Conservation (phyloP, 106 monocot genomes). For the Acorus calamus region DNA sequence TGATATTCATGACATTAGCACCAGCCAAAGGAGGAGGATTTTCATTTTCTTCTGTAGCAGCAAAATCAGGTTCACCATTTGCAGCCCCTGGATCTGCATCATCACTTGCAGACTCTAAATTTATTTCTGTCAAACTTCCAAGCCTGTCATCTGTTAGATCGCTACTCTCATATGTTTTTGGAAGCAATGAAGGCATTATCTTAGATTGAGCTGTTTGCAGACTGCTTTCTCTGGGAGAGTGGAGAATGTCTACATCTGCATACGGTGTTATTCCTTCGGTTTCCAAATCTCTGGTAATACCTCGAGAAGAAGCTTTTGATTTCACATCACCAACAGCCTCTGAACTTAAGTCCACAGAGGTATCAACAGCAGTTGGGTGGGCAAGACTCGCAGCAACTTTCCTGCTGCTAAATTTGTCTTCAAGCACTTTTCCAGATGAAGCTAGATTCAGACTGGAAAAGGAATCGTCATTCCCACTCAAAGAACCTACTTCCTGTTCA, state of each 20-base stretch:
- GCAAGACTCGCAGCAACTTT: constrained; percentile 5
- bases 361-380: constrained; percentile 10
- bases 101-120: constrained; percentile 3
- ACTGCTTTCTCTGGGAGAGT: constrained; percentile 19
- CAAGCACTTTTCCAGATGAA: constrained; percentile 5
- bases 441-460: neutral
- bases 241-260: constrained; percentile 23
- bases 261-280: constrained; percentile 4
- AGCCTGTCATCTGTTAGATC: constrained; percentile 5
- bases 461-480: constrained; percentile 10
- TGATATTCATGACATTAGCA: constrained; percentile 78
- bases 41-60: constrained; percentile 26
- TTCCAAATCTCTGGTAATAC: too few relatives aligned
- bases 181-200: constrained; percentile 7
- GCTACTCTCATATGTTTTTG: constrained; percentile 8
- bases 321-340: too few relatives aligned
- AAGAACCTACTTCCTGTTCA: constrained; percentile 11
- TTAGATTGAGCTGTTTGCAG: constrained; percentile 4
- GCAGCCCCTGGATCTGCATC: constrained; percentile 1
- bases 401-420: neutral
- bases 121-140: constrained; percentile 15
- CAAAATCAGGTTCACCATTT: constrained; percentile 1
- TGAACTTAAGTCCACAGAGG: too few relatives aligned
- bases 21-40: constrained; percentile 54
- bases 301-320: too few relatives aligned